Percentiles rank a stretch among this genome's conserved stretches.
Conservation (phyloP, 2,329 filamentous ascomycete genomes). For the Microcyclosporella mali region DNA sequence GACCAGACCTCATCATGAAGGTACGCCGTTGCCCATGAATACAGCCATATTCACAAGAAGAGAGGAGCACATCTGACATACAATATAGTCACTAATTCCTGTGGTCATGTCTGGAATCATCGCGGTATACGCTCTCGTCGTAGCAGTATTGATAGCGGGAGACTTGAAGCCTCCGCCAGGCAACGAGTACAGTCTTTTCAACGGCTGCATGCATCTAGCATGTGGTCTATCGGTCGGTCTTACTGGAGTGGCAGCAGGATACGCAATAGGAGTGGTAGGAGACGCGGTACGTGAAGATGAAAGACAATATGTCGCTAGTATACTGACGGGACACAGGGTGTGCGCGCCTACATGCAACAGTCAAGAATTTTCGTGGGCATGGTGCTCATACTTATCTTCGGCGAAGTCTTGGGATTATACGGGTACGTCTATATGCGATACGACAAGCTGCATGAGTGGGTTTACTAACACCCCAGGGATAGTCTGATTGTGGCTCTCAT, state of each 20-base stretch:
- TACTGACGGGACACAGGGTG: constrained; percentile 47
- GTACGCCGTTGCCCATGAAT: constrained; percentile 40
- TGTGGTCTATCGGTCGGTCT: constrained; percentile 87
- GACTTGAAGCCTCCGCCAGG: constrained; percentile 69
- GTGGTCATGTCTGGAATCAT: constrained; percentile 99
- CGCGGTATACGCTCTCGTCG: constrained; percentile 94
- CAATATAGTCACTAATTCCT: constrained; percentile 65
- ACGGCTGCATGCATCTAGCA: constrained; percentile 88
- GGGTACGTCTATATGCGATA: constrained; percentile 62
- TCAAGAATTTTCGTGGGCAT: constrained; percentile 95
- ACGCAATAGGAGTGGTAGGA: constrained; percentile 92
- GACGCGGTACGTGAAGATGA: constrained; percentile 59
- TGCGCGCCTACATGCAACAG: constrained; percentile 93
- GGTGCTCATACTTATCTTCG: constrained; percentile 98
- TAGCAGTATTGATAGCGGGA: constrained; percentile 90
- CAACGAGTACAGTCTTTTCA: constrained; percentile 75
- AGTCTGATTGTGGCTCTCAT: constrained; percentile 91
- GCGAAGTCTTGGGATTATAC: constrained; percentile 92
- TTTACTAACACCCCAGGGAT: constrained; percentile 3
- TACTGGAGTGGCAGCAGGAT: constrained; percentile 87
- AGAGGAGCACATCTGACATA: constrained; percentile 18
- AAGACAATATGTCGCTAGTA: neutral
- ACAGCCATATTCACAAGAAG: neutral
- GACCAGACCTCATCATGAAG: constrained; percentile 89
- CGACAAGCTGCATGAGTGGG: neutral